Conservation (phyloP, 768 basidiomycete species). For the Boletus edulis region DNA sequence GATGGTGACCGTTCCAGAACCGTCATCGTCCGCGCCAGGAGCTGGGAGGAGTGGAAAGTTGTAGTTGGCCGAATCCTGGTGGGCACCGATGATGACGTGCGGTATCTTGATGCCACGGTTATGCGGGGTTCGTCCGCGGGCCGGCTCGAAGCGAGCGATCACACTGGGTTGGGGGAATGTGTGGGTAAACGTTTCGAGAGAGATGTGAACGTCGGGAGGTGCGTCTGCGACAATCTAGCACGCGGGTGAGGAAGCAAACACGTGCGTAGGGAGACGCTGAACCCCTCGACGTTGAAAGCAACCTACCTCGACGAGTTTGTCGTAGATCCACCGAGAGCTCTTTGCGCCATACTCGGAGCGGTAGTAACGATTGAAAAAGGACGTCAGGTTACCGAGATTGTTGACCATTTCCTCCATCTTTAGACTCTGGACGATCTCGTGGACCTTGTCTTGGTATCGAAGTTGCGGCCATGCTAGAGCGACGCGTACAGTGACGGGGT, state of each 20-base stretch:
- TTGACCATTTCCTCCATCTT: not conserved
- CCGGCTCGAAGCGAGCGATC: constrained; percentile 25
- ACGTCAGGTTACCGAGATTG: not conserved
- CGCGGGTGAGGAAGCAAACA: not conserved
- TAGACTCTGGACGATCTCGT: not conserved
- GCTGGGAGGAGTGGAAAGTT: constrained; percentile 40
- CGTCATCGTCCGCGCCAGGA: constrained; percentile 51
- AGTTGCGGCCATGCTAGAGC: not conserved
- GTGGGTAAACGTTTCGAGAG: constrained; percentile 21
- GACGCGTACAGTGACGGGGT: not conserved
- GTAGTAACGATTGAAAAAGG: not conserved
- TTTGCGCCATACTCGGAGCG: constrained; percentile 32
- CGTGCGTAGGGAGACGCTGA: too few relatives aligned
- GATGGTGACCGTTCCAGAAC: constrained; percentile 71
- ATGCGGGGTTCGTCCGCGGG: not conserved
- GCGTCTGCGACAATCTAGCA: constrained; percentile 11
- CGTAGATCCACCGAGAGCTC: constrained; percentile 40
- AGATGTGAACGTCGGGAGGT: constrained; percentile 14
- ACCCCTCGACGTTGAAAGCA: too few relatives aligned
- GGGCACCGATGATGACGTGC: constrained; percentile 40
- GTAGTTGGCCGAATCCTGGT: constrained; percentile 44
- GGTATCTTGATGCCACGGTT: constrained; percentile 17
- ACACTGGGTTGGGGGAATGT: constrained; percentile 16
- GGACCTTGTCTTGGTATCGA: not conserved
- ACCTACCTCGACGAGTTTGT: constrained; percentile 10